Evolutionary conservation across 1,284 basidiomycete species (phyloP).

Genomic region (Blastosporella zonata): DNA sequence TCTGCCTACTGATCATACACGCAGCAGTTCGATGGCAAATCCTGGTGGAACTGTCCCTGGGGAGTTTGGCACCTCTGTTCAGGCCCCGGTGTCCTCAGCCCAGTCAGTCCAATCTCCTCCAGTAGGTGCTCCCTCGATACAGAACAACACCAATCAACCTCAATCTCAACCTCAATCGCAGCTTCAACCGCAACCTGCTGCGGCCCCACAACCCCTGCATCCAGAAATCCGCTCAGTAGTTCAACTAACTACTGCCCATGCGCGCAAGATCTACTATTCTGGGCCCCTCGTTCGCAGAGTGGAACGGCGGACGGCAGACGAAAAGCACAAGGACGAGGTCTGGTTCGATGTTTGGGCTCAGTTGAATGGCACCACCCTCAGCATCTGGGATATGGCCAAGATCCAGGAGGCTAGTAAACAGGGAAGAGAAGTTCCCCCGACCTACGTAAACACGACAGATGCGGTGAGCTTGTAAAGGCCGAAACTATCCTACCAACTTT

Average conservation of each 20-base stretch:
- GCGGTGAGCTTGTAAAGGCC: slow-evolving; percentile 52
- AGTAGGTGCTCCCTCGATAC: slow-evolving; percentile 9
- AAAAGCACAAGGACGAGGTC: slow-evolving; percentile 70
- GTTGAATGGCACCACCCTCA: slow-evolving; percentile 89
- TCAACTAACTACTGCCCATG: slow-evolving; percentile 63
- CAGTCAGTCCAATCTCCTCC: slow-evolving; percentile 7
- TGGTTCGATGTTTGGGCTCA: slow-evolving; percentile 95
- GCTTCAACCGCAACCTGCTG: slow-evolving; percentile 15
- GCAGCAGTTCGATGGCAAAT: slow-evolving; percentile 15
- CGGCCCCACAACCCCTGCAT: slow-evolving; percentile 42
- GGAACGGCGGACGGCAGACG: slow-evolving; percentile 75
- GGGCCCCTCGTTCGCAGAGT: slow-evolving; percentile 73
- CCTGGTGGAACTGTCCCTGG: slow-evolving; percentile 3
- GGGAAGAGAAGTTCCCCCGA: slow-evolving; percentile 81
- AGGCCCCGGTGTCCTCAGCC: slow-evolving; percentile 4
- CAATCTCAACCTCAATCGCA: slow-evolving; percentile 16
- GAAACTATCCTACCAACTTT: slow-evolving; percentile 8
- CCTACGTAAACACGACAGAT: slow-evolving; percentile 86
- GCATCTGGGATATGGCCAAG: slow-evolving; percentile 86
- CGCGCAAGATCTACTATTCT: slow-evolving; percentile 79
- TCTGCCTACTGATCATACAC: slow-evolving; percentile 12
- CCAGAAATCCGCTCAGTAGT: slow-evolving; percentile 78
- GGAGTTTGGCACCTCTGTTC: slow-evolving; percentile 2
- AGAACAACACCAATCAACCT: slow-evolving; percentile 5
- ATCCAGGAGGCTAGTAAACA: slow-evolving; percentile 78